Conservation (phyloP, 2,329 filamentous ascomycete species). For the Monilinia fructicola region DNA sequence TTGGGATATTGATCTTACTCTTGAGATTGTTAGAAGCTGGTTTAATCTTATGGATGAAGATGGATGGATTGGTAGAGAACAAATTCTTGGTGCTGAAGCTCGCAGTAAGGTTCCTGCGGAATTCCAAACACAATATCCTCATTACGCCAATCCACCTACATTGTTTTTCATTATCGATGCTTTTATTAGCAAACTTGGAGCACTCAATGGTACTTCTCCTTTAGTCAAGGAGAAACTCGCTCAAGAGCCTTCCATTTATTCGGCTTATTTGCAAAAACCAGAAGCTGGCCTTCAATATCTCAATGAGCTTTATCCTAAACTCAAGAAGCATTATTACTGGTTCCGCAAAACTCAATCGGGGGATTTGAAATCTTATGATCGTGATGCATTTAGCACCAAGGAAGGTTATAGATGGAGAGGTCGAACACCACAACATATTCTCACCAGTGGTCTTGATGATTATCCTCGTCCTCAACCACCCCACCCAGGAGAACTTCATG, state of each 20-base stretch:
- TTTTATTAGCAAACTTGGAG: constrained; percentile 75
- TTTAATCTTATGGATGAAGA: constrained; percentile 94
- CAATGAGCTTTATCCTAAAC: constrained; percentile 75
- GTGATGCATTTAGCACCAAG: constrained; percentile 81
- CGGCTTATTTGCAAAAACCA: constrained; percentile 64
- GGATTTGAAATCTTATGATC: constrained; percentile 88
- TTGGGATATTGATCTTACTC: constrained; percentile 86
- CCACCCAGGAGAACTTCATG: constrained; percentile 91
- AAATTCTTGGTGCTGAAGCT: constrained; percentile 88
- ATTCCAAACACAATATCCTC: constrained; percentile 94
- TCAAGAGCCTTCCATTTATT: constrained; percentile 53
- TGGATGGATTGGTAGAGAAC: constrained; percentile 95
- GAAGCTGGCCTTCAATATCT: constrained; percentile 71
- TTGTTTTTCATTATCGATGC: constrained; percentile 85
- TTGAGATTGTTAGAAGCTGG: constrained; percentile 92
- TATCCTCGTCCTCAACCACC: constrained; percentile 93
- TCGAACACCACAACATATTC: constrained; percentile 78
- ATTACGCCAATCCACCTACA: constrained; percentile 96
- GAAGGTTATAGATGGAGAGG: constrained; percentile 96
- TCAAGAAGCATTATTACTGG: constrained; percentile 90
- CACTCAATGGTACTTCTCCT: constrained; percentile 49
- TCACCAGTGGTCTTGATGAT: constrained; percentile 93
- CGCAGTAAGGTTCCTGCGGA: constrained; percentile 91
- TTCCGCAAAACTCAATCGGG: constrained; percentile 90
- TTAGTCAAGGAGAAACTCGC: constrained; percentile 48